Base-by-base conservation (phyloP, 305 asterid genomes). In the Andrographis paniculata region DNA sequence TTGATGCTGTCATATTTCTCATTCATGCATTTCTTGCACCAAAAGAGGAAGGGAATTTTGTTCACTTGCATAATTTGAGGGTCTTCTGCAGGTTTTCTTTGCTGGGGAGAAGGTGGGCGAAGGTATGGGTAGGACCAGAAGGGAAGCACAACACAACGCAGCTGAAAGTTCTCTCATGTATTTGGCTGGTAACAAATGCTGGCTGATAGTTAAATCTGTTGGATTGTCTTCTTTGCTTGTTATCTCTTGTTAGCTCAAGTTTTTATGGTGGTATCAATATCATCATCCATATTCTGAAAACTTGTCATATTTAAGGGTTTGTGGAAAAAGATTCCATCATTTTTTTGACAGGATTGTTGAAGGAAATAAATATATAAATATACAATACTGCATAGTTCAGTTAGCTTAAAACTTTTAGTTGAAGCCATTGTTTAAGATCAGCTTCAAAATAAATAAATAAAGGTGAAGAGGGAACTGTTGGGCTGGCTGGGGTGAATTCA, bases 51-150 rank as follows among this genome's bases (percentile, higher is more conserved):
- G 4, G 16, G 14, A 37, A 37, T 48, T 55, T 19, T 38, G 20
- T 56, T 45, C 19, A 54, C 37, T 60, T n/a, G n/a, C n/a, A n/a
- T n/a, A n/a, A n/a, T n/a, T n/a, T n/a, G n/a, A 45, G 61, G 56
- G 47, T 59, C 61, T 65, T 62, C 52, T 72, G 64, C 62, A 91
- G 98, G 95, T 80, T 63, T 56, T 55, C 57, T 91, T 91, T 67
- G 92, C 89, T 0, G 98, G 98, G 55, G 82, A 78, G 60, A 91
- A 74, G 69, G 61, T 86, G 65, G 92, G 96, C 20, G 78, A 80
- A 69, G 94, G 83, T 61, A 45, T 52, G 55, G 98, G 96, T 59
- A 70, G 73, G 68, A 82, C 96, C 40, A 82, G 95, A 71, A 78
- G 86, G 72, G 96, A 86, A 71, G 96, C 98, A 28, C 92, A 72